Conservation (phyloP, 371 early-diverging fungal species). For the Capillidium heterosporum region DNA sequence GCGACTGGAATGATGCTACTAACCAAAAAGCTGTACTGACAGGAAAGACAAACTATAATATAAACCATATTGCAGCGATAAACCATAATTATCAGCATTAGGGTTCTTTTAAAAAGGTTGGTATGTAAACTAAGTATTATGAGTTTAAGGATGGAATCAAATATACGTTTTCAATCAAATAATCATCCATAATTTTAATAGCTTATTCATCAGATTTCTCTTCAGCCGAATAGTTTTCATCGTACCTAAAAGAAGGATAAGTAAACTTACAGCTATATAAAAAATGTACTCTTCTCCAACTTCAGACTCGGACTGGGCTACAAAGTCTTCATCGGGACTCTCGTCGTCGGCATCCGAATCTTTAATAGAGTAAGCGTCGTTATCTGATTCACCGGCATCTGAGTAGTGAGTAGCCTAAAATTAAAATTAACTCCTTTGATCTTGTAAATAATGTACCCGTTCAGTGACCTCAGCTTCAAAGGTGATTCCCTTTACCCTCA, state of each 20-base stretch:
- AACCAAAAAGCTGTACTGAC: too few species aligned
- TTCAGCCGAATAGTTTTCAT: slow-evolving; percentile 1
- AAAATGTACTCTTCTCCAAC: not conserved
- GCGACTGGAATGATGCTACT: too few species aligned
- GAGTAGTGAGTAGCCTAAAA: slow-evolving; percentile 5
- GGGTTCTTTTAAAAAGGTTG: too few species aligned
- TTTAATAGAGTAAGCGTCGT: slow-evolving; percentile 8
- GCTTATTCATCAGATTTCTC: slow-evolving; percentile 7
- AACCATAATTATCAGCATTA: too few species aligned
- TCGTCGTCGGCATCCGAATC: slow-evolving; percentile 14
- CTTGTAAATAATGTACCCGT: slow-evolving; percentile 43
- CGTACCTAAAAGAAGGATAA: slow-evolving; percentile 3
- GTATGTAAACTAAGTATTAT: too few species aligned
- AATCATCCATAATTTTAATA: too few species aligned
- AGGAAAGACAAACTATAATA: too few species aligned
- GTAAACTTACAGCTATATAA: not conserved
- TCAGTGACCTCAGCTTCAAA: slow-evolving; percentile 41
- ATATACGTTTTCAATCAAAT: too few species aligned
- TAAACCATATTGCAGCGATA: too few species aligned
- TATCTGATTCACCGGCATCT: slow-evolving; percentile 6
- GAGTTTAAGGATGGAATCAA: too few species aligned
- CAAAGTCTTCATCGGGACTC: slow-evolving; percentile 16
- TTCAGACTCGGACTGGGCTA: slow-evolving; percentile 6
- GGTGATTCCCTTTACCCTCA: slow-evolving; percentile 64
- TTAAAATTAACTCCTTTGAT: not conserved